Percentiles rank a stretch among this genome's conserved stretches.
Conservation (phyloP, 2,329 filamentous ascomycete species). For the Ascochyta koolunga region DNA sequence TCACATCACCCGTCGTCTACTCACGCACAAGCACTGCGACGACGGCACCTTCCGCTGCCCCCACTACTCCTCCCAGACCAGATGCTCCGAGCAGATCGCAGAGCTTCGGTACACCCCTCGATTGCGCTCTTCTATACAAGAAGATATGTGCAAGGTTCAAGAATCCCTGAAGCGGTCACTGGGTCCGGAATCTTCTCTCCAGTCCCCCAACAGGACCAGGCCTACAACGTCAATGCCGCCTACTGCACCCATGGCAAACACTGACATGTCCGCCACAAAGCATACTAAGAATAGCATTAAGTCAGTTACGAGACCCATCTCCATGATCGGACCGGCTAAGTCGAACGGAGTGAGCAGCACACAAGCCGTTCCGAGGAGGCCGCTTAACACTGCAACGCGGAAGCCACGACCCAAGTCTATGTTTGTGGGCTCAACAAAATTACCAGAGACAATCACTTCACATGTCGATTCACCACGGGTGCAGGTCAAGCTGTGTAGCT, state of each 20-base stretch:
- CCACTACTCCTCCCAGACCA: conserved; percentile 1
- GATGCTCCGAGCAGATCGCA: background rate
- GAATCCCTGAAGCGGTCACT: conserved; percentile 17
- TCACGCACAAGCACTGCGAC: background rate
- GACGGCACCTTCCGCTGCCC: background rate
- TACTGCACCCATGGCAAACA: background rate
- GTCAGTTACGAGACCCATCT: background rate
- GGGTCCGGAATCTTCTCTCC: conserved; percentile 5
- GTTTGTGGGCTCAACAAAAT: conserved; percentile 7
- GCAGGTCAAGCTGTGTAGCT: conserved; percentile 7
- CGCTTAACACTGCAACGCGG: conserved; percentile 2
- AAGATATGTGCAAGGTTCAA: conserved; percentile 15
- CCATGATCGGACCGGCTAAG: background rate
- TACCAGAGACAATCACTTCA: conserved; percentile 5
- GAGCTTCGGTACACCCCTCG: conserved; percentile 7
- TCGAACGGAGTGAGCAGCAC: background rate
- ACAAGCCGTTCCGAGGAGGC: background rate
- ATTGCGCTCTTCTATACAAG: conserved; percentile 14
- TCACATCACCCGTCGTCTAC: background rate
- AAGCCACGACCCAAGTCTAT: conserved; percentile 16
- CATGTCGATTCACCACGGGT: conserved; percentile 8
- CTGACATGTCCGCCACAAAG: background rate
- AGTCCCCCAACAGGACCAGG: background rate
- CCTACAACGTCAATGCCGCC: conserved; percentile 1
- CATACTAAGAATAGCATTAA: background rate